Evolutionary conservation across 257 asterid genomes (phyloP).

Genomic region (Solanum peruvianum): DNA sequence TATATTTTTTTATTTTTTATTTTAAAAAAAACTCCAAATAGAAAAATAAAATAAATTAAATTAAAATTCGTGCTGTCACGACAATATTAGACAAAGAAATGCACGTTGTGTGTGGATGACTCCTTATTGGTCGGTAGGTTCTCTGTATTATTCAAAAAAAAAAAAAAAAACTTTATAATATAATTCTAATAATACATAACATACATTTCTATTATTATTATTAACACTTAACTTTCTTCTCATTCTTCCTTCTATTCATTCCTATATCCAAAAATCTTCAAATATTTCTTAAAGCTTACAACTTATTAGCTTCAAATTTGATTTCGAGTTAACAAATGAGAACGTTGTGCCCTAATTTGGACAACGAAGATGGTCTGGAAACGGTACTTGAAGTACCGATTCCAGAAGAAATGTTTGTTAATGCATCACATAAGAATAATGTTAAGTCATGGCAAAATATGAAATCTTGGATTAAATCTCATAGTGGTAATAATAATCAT

Average conservation of each 20-base stretch:
- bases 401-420: slow-evolving; percentile 44
- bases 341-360: slow-evolving; percentile 50
- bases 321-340: slow-evolving; percentile 20
- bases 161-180: not conserved
- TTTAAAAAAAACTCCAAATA: not conserved
- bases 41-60: not conserved
- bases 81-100: not conserved
- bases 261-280: not conserved
- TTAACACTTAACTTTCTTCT: not conserved
- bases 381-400: slow-evolving; percentile 70
- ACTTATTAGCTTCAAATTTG: not conserved
- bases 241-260: not conserved
- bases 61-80: slow-evolving; percentile 2
- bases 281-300: not conserved
- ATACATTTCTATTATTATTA: not conserved
- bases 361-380: slow-evolving; percentile 49
- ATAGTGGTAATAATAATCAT: not conserved
- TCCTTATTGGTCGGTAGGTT: not conserved
- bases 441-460: slow-evolving; percentile 8
- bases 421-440: slow-evolving; percentile 4
- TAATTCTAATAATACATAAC: not conserved
- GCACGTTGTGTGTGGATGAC: slow-evolving; percentile 1
- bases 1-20: no score
- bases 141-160: not conserved
- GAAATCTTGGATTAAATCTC: slow-evolving; percentile 33